A percentile compares a stretch with the other conserved stretches of the same genome.
phyloP scores from a whole-genome alignment of 176 grass and related monocot genomes.

The Tillandsia leiboldiana region DNA sequence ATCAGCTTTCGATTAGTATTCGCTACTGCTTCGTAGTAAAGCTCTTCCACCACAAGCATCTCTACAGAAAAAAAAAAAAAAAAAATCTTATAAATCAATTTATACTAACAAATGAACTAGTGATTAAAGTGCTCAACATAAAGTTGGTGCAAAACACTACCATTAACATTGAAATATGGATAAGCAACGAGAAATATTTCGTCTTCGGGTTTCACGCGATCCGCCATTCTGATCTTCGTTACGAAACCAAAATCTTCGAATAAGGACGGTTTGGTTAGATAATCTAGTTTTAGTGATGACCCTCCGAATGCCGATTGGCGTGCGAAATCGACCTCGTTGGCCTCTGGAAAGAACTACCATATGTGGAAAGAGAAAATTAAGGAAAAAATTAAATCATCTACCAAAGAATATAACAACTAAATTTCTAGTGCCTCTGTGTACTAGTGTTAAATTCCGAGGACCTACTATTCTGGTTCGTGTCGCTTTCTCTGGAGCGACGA shows the following conservation, averaged over 20 bases:
- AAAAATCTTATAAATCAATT: slow-evolving; percentile 13
- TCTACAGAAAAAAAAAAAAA: slow-evolving; percentile 32
- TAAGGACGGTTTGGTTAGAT: slow-evolving; percentile 85
- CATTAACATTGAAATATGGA: slow-evolving; percentile 99
- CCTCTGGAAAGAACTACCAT: slow-evolving; percentile 90
- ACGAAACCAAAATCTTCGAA: slow-evolving; percentile 97
- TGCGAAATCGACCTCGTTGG: slow-evolving; percentile 88
- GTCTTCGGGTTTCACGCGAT: slow-evolving; percentile 65
- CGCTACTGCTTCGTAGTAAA: slow-evolving; percentile 76
- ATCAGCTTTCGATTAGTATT: slow-evolving; percentile 64
- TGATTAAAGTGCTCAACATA: background rate
- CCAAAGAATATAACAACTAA: background rate
- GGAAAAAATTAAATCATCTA: slow-evolving; percentile 1
- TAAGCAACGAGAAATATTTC: slow-evolving; percentile 87
- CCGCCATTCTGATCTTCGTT: slow-evolving; percentile 78
- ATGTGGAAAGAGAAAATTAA: slow-evolving; percentile 12
- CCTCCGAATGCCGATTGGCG: slow-evolving; percentile 74
- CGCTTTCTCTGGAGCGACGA: slow-evolving; percentile 67
- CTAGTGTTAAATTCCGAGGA: background rate
- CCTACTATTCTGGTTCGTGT: slow-evolving; percentile 77
- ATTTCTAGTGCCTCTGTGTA: background rate
- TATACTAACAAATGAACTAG: background rate
- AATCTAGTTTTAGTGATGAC: slow-evolving; percentile 76
- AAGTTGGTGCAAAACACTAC: slow-evolving; percentile 21
- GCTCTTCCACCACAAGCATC: slow-evolving; percentile 95